Conservation (phyloP, 352 stramenopile genomes). For the Pilasporangium apinafurcum region DNA sequence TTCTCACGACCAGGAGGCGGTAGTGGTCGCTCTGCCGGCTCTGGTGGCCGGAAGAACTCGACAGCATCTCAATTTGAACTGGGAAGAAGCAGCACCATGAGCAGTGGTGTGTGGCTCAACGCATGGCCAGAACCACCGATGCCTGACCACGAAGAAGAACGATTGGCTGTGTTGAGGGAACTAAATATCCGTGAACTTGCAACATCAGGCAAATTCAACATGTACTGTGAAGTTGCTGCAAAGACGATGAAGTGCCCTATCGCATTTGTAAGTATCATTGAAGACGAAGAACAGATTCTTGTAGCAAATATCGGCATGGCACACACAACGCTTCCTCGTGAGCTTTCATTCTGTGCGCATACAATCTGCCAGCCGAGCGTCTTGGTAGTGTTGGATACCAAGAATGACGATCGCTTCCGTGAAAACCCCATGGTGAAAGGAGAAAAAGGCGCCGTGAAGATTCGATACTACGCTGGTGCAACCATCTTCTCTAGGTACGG, state of each 20-base stretch:
- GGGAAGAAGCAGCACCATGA: slow-evolving; percentile 46
- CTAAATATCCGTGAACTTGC: slow-evolving; percentile 77
- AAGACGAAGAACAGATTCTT: slow-evolving; percentile 77
- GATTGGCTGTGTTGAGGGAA: slow-evolving; percentile 58
- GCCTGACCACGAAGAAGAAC: slow-evolving; percentile 73
- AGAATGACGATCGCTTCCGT: slow-evolving; percentile 79
- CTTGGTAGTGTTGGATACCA: slow-evolving; percentile 80
- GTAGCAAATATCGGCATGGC: slow-evolving; percentile 84
- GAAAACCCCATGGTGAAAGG: slow-evolving; percentile 87
- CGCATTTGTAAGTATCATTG: slow-evolving; percentile 82
- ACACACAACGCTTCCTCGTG: slow-evolving; percentile 67
- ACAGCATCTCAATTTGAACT: slow-evolving; percentile 38
- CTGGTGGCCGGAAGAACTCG: slow-evolving; percentile 49
- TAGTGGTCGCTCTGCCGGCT: slow-evolving; percentile 17
- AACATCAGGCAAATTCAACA: slow-evolving; percentile 78
- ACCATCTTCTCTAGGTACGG: slow-evolving; percentile 79
- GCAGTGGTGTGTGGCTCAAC: slow-evolving; percentile 67
- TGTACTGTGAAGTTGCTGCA: slow-evolving; percentile 80
- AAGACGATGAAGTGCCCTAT: slow-evolving; percentile 88
- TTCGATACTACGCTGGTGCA: slow-evolving; percentile 81
- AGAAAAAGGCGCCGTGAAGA: slow-evolving; percentile 78
- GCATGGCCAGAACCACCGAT: slow-evolving; percentile 79
- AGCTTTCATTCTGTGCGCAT: slow-evolving; percentile 82
- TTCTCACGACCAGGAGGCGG: slow-evolving; percentile 22
- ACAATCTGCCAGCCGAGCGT: slow-evolving; percentile 79